These are phyloP conservation scores for Metschnikowia noctiluminum DNA, from an alignment of 805 yeast genomes.

Conservation along the genomic window DNA sequence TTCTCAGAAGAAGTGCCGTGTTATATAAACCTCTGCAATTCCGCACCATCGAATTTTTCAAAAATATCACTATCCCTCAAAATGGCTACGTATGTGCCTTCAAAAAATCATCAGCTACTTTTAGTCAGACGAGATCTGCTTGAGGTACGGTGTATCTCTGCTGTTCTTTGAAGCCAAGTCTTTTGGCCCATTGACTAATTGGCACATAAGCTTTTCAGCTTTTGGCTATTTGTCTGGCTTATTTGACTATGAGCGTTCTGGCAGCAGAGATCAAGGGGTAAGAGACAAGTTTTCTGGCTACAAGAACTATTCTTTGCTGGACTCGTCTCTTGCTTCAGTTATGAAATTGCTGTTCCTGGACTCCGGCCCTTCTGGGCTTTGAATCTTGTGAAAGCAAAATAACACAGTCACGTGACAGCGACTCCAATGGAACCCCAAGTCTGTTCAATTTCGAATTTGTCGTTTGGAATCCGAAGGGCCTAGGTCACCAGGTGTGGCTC, in stretches of 20 bases:
- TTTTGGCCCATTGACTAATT: too few species aligned
- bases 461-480: too few species aligned
- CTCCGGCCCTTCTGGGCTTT: neutral
- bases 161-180: neutral
- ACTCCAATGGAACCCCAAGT: too few species aligned
- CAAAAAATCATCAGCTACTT: conserved; percentile 19
- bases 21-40: conserved; percentile 10
- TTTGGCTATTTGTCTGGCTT: too few species aligned
- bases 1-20: neutral
- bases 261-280: conserved; percentile 9
- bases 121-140: conserved; percentile 13
- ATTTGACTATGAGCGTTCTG: too few species aligned
- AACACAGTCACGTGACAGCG: conserved; percentile 6
- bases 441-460: too few species aligned
- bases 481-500: too few species aligned
- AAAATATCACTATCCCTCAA: conserved; percentile 11
- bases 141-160: conserved; percentile 19
- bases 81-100: conserved; percentile 36
- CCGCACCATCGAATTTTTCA: conserved; percentile 1
- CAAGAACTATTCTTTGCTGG: conserved; percentile 1
- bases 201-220: too few species aligned
- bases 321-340: conserved; percentile 19
- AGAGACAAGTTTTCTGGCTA: conserved; percentile 10
- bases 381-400: conserved; percentile 18
- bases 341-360: conserved; percentile 19